Conservation (phyloP, 1,139 yeast genomes). For the Suhomyces wounanorum region DNA sequence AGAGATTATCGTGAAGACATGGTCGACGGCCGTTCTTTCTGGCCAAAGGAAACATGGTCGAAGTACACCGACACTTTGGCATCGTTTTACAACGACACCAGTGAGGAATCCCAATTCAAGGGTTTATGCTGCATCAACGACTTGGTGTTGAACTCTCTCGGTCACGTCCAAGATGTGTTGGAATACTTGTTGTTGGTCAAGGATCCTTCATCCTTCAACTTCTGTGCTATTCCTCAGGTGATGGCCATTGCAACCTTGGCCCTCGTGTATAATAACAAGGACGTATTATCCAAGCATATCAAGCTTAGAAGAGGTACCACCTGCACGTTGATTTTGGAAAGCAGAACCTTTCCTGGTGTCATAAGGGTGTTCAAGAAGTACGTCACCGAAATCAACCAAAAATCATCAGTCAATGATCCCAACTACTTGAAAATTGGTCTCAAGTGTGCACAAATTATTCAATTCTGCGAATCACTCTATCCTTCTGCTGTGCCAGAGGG, state of each 20-base stretch:
- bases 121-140: conserved; percentile 82
- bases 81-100: conserved; percentile 51
- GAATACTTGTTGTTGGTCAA: conserved; percentile 73
- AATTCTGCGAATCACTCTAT: conserved; percentile 74
- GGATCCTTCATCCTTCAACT: conserved; percentile 83
- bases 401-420: conserved; percentile 79
- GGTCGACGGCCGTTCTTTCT: conserved; percentile 89
- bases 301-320: conserved; percentile 95
- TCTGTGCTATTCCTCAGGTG: conserved; percentile 97
- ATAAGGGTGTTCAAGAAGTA: conserved; percentile 74
- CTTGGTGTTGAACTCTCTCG: conserved; percentile 75
- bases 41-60: conserved; percentile 95
- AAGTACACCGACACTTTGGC: conserved; percentile 68
- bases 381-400: conserved; percentile 74
- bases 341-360: conserved; percentile 77
- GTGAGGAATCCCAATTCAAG: conserved; percentile 43
- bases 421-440: conserved; percentile 83
- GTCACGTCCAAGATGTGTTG: conserved; percentile 76
- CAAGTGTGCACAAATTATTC: conserved; percentile 84
- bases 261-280: conserved; percentile 77
- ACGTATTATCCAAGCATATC: conserved; percentile 68
- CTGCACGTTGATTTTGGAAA: conserved; percentile 68
- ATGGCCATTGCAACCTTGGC: conserved; percentile 97
- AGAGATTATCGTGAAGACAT: conserved; percentile 94
- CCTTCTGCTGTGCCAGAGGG: conserved; percentile 49